These are phyloP conservation scores for Gleditsia sinensis DNA, from an alignment of 306 rosid species.

Conservation along the genomic window DNA sequence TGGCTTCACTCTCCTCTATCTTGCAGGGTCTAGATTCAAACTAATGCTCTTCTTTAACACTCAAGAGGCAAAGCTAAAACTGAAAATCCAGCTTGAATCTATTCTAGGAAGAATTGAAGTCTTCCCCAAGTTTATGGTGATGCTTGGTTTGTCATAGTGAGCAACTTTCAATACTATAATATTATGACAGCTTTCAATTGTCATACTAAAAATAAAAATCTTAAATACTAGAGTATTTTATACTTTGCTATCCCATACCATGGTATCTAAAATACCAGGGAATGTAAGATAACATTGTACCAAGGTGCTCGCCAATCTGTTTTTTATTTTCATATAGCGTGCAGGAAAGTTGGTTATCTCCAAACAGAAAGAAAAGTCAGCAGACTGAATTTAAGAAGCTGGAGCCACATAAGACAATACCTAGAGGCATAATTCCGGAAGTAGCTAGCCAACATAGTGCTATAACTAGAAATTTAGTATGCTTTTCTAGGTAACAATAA, in stretches of 20 bases:
- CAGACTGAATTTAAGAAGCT: constrained; percentile 6
- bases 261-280: too few species aligned
- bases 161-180: too few species aligned
- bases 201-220: too few species aligned
- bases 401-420: not conserved
- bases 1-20: not conserved
- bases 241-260: too few species aligned
- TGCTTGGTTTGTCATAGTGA: not conserved
- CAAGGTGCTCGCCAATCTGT: too few species aligned
- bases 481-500: constrained; percentile 13
- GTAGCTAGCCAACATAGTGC: not conserved
- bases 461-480: not conserved
- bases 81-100: not conserved
- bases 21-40: not conserved
- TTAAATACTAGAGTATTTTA: too few species aligned
- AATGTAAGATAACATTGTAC: too few species aligned
- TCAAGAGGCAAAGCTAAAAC: not conserved
- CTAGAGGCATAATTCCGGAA: not conserved
- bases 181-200: too few species aligned
- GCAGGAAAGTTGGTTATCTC: not conserved
- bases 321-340: not conserved
- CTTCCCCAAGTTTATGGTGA: not conserved
- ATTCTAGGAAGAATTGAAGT: not conserved
- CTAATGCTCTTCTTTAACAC: not conserved
- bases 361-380: not conserved